Evolutionary conservation across 495 filamentous ascomycete species (phyloP).

Genomic region (Niebla homalea): DNA sequence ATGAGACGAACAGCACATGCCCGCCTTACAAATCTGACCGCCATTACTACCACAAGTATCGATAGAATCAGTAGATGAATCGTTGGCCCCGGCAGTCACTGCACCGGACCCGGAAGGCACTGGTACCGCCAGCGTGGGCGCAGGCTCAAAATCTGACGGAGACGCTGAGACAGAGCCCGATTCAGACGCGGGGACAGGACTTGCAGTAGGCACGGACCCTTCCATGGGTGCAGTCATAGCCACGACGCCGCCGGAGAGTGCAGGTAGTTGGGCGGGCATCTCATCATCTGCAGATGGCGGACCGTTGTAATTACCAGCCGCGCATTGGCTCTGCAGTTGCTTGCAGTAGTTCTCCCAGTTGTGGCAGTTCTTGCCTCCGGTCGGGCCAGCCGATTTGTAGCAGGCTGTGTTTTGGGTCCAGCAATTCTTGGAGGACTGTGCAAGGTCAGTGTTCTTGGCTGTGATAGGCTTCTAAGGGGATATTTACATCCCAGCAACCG

Average conservation of each 20-base stretch:
- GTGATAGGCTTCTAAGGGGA: neutral
- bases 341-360: constrained; percentile 49
- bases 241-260: constrained; percentile 1
- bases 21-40: constrained; percentile 12
- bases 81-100: neutral
- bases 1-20: constrained; percentile 16
- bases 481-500: constrained; percentile 42
- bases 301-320: constrained; percentile 33
- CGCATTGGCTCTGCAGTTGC: constrained; percentile 35
- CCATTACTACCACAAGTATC: constrained; percentile 16
- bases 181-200: neutral
- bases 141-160: neutral
- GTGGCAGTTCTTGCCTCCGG: constrained; percentile 42
- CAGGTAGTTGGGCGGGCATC: constrained; percentile 29
- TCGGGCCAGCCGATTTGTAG: constrained; percentile 41
- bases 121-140: neutral
- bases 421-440: constrained; percentile 33
- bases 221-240: constrained; percentile 3
- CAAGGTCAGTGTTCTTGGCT: neutral
- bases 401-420: constrained; percentile 44
- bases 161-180: neutral
- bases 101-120: neutral
- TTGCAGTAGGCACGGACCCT: neutral
- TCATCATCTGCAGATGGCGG: constrained; percentile 30
- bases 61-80: constrained; percentile 6